Evolutionary conservation across 1,284 basidiomycete genomes (phyloP), one percentile per base, ranked within the genome.

Genomic region (Termitomyces sp.): DNA sequence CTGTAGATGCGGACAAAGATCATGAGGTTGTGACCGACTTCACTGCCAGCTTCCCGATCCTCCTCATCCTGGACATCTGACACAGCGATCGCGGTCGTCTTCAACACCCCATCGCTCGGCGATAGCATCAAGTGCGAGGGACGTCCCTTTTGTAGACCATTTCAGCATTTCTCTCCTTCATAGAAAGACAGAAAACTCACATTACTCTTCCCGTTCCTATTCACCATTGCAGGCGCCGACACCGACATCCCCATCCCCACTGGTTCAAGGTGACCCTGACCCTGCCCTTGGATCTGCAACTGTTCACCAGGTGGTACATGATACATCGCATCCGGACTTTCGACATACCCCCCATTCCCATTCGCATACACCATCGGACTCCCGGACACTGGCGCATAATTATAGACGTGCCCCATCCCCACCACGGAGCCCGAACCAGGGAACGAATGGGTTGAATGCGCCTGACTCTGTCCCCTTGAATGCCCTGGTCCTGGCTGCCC

Each of bases 11-110:
- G 21, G 21, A 24, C 5, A 24, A 24, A 24, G 5, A 38, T 57
- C 52, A 40, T 10, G 30, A 33, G 21, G 49, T 21, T 5, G 46
- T 21, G 46, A 31, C 79, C 47, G 58, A 86, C 88, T 66, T 91
- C 88, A 62, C 86, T 89, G 66, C 85, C 67, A 40, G 76, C 80
- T 14, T 69, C 79, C 19, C 78, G 72, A 4, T 88, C 85, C 38
- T 81, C 80, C 2, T 78, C 76, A 3, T 55, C 65, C 11, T 66
- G 59, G 26, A 63, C 63, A 41, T 69, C 68, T 21, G 64, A 64
- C 50, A 68, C 66, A 5, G 66, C 69, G 47, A 68, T 71, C 1
- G 65, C 66, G 3, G 66, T 72, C 3, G 65, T 66, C 37, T 73
- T 76, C n/a, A 86, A 66, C 1, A 77, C 77, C 21, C 76, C 69